phyloP scores from a whole-genome alignment of 352 stramenopile genomes.

The Globisporangium abappressorium region DNA sequence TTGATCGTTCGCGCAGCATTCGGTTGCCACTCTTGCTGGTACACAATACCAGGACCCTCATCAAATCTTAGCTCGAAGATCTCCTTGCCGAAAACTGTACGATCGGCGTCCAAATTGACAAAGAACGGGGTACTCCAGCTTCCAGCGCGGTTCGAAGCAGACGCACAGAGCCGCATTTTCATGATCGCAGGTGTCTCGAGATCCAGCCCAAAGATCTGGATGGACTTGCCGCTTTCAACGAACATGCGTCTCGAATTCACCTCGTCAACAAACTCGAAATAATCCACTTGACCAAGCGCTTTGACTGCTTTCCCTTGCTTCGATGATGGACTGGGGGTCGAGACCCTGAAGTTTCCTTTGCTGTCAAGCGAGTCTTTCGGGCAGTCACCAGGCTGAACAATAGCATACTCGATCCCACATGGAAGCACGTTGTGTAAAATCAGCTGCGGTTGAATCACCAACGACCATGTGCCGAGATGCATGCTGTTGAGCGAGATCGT shows the following conservation, averaged over 20 bases:
- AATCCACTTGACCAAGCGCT: slow-evolving; percentile 47
- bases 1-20: slow-evolving; percentile 59
- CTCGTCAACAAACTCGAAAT: slow-evolving; percentile 74
- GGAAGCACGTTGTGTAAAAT: slow-evolving; percentile 81
- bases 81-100: slow-evolving; percentile 45
- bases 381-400: slow-evolving; percentile 79
- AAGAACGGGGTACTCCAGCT: slow-evolving; percentile 66
- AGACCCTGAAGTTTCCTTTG: slow-evolving; percentile 53
- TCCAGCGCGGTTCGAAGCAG: slow-evolving; percentile 37
- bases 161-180: slow-evolving; percentile 70
- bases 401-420: slow-evolving; percentile 78
- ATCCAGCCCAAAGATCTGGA: slow-evolving; percentile 81
- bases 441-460: slow-evolving; percentile 82
- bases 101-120: slow-evolving; percentile 50
- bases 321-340: slow-evolving; percentile 28
- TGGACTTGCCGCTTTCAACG: slow-evolving; percentile 74
- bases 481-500: slow-evolving; percentile 65
- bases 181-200: slow-evolving; percentile 69
- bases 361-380: slow-evolving; percentile 50
- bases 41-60: slow-evolving; percentile 56
- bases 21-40: slow-evolving; percentile 65
- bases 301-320: slow-evolving; percentile 50
- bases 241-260: slow-evolving; percentile 74
- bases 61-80: slow-evolving; percentile 63
- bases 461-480: slow-evolving; percentile 58